phyloP scores from a whole-genome alignment of 2,329 filamentous ascomycete species.

The Didymella keratinophila region DNA sequence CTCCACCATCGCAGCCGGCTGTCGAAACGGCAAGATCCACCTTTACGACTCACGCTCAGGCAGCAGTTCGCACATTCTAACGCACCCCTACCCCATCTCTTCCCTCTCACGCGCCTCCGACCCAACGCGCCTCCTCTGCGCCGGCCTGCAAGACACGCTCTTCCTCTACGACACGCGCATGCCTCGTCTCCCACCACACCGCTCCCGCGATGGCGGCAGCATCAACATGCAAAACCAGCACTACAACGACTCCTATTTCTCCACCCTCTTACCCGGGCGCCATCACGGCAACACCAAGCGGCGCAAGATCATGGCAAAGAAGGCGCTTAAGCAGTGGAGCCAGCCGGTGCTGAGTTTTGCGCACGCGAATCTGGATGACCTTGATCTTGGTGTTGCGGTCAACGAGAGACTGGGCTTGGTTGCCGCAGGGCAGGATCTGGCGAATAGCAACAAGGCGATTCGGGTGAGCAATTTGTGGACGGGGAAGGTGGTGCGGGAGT shows the following conservation, averaged over 20 bases:
- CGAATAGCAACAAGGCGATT: slow-evolving; percentile 24
- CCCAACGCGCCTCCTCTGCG: slow-evolving; percentile 37
- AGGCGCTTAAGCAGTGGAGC: slow-evolving; percentile 25
- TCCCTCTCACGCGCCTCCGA: slow-evolving; percentile 39
- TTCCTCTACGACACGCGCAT: slow-evolving; percentile 45
- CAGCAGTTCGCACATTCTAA: slow-evolving; percentile 32
- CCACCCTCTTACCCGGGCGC: slow-evolving; percentile 16
- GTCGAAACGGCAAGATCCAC: slow-evolving; percentile 44
- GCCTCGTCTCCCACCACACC: slow-evolving; percentile 14
- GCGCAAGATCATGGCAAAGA: slow-evolving; percentile 22
- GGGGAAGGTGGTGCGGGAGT: slow-evolving; percentile 38
- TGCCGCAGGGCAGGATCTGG: slow-evolving; percentile 42
- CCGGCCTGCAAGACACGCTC: slow-evolving; percentile 38
- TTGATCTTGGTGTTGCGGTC: slow-evolving; percentile 44
- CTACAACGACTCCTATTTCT: slow-evolving; percentile 29
- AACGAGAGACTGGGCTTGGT: slow-evolving; percentile 41
- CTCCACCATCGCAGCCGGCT: slow-evolving; percentile 43
- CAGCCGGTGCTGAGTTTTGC: slow-evolving; percentile 41
- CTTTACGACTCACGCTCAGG: slow-evolving; percentile 46
- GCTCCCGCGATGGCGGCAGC: neutral
- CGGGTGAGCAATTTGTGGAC: slow-evolving; percentile 46
- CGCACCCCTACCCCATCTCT: slow-evolving; percentile 36
- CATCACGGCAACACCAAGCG: slow-evolving; percentile 20
- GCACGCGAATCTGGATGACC: slow-evolving; percentile 37
- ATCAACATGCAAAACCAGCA: slow-evolving; percentile 7